phyloP scores from a whole-genome alignment of 371 early-diverging fungal species.

The Zopfochytrium polystomum region DNA sequence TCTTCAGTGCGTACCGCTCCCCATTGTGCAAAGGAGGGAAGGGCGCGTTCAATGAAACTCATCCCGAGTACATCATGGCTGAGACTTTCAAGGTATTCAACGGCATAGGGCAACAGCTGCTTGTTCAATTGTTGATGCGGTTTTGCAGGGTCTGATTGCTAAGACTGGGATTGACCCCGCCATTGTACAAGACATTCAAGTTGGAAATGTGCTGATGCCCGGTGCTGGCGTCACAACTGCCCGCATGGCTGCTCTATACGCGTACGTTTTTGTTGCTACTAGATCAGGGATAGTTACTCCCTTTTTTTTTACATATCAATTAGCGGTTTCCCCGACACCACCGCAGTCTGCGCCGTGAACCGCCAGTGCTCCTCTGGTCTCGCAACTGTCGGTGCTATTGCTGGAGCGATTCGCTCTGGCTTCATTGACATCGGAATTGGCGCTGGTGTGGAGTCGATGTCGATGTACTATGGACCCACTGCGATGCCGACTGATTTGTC shows the following conservation, averaged over 20 bases:
- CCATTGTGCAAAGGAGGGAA: conserved; percentile 88
- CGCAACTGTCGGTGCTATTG: conserved; percentile 89
- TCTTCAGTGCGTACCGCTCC: no score
- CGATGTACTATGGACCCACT: conserved; percentile 78
- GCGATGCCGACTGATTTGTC: conserved; percentile 70
- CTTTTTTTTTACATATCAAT: neutral
- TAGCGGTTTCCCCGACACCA: conserved; percentile 68
- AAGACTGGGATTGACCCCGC: conserved; percentile 82
- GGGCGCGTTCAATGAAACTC: conserved; percentile 92
- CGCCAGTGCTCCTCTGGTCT: conserved; percentile 97
- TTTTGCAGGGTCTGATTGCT: conserved; percentile 54
- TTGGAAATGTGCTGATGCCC: conserved; percentile 90
- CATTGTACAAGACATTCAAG: conserved; percentile 89
- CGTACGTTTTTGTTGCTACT: conserved; percentile 55
- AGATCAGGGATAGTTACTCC: conserved; percentile 60
- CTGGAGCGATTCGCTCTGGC: conserved; percentile 83
- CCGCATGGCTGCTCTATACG: conserved; percentile 93
- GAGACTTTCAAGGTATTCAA: conserved; percentile 70
- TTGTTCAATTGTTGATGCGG: neutral
- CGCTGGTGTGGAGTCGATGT: conserved; percentile 98
- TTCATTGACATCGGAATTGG: conserved; percentile 93
- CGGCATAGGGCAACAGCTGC: neutral
- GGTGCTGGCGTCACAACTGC: conserved; percentile 93
- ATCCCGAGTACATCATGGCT: conserved; percentile 86
- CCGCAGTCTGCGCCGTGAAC: conserved; percentile 86